Evolutionary conservation across 305 asterid genomes (phyloP).

Genomic region (Fraxinus greggii): DNA sequence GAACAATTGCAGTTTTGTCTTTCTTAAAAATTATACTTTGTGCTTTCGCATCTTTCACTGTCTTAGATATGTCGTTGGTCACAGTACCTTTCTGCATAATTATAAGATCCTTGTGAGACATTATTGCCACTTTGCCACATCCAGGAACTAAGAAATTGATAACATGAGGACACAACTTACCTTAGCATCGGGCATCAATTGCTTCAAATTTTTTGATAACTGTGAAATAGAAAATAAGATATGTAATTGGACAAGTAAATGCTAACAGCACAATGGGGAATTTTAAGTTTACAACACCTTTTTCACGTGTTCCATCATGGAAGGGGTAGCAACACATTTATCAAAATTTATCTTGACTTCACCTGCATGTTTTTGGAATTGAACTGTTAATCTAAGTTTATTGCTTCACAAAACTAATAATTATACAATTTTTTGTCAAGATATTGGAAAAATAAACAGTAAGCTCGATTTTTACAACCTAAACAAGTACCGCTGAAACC

Average conservation of each 20-base stretch:
- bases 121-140: constrained; percentile 6
- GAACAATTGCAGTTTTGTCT: constrained; percentile 97
- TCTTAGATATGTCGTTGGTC: constrained; percentile 69
- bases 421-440: neutral
- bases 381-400: constrained; percentile 9
- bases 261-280: constrained; percentile 8
- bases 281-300: constrained; percentile 50
- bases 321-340: constrained; percentile 76
- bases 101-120: constrained; percentile 30
- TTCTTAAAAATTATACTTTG: constrained; percentile 73
- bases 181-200: constrained; percentile 80
- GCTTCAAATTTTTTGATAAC: constrained; percentile 72
- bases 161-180: constrained; percentile 40
- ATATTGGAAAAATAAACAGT: neutral
- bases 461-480: neutral
- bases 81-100: constrained; percentile 79
- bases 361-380: constrained; percentile 53
- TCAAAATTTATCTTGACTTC: constrained; percentile 71
- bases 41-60: constrained; percentile 76
- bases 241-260: constrained; percentile 16
- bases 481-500: neutral
- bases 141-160: constrained; percentile 18
- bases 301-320: constrained; percentile 81
- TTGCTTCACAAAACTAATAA: neutral
- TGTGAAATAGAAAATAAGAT: constrained; percentile 35